A percentile compares a stretch with the other conserved stretches of the same genome.
Conservation (phyloP, 1,284 basidiomycete genomes). For the Tetrapyrgos nigripes region DNA sequence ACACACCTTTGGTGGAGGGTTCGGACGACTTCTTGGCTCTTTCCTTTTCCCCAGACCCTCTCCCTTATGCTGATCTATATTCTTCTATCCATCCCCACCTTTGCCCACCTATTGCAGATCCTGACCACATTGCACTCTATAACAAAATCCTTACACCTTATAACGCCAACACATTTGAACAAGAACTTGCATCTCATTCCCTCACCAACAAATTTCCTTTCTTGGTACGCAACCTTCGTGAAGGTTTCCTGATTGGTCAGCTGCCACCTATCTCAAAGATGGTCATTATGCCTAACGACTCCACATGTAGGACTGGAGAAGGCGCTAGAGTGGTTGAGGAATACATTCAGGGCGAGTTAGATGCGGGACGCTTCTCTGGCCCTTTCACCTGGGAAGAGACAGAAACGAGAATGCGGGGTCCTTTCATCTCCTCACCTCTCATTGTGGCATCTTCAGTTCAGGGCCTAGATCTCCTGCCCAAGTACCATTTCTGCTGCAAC, state of each 20-base stretch:
- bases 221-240: constrained; percentile 1
- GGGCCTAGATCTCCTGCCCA: constrained; percentile 21
- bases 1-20: no score
- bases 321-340: constrained; percentile 24
- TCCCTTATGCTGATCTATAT: constrained; percentile 2
- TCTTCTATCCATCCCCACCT: not conserved
- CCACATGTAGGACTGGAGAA: constrained; percentile 10
- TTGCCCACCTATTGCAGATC: not conserved
- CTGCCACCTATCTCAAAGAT: constrained; percentile 27
- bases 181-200: not conserved
- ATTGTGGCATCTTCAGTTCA: constrained; percentile 20
- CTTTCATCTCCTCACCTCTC: constrained; percentile 29
- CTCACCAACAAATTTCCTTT: not conserved
- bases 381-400: constrained; percentile 33
- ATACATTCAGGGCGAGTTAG: constrained; percentile 37
- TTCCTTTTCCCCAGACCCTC: not conserved
- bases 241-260: constrained; percentile 38
- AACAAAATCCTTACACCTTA: constrained; percentile 4
- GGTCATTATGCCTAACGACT: constrained; percentile 30
- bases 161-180: constrained; percentile 5
- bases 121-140: not conserved
- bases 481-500: constrained; percentile 20
- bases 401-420: constrained; percentile 30
- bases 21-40: not conserved
- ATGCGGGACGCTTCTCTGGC: no score